Conservation (phyloP, 495 filamentous ascomycete genomes). For the Aspergillus taichungensis region DNA sequence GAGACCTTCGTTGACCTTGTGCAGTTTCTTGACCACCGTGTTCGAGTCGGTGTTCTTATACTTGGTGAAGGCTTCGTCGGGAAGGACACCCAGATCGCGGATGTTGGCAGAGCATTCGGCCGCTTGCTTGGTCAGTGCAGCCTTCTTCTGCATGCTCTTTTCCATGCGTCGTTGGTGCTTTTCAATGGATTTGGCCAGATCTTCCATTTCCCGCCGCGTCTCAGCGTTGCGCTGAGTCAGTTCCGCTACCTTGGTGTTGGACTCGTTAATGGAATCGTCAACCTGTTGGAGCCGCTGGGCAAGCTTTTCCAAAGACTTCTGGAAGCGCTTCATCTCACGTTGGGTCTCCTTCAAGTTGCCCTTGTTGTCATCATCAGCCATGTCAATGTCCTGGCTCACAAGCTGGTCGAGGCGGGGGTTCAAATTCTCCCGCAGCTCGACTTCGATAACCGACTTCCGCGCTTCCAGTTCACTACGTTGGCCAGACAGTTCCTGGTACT, state of each 20-base stretch:
- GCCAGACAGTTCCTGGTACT: slow-evolving; percentile 64
- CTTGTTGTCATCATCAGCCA: slow-evolving; percentile 47
- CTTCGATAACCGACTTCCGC: slow-evolving; percentile 70
- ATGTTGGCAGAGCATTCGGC: slow-evolving; percentile 80
- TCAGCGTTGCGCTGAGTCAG: slow-evolving; percentile 57
- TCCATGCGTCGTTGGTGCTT: slow-evolving; percentile 87
- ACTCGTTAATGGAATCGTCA: slow-evolving; percentile 62
- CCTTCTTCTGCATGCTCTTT: slow-evolving; percentile 80
- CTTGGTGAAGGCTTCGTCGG: slow-evolving; percentile 88
- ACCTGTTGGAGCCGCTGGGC: slow-evolving; percentile 59
- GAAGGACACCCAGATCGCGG: slow-evolving; percentile 83
- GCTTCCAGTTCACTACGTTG: slow-evolving; percentile 71
- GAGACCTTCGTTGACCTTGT: slow-evolving; percentile 86
- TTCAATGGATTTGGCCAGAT: slow-evolving; percentile 72
- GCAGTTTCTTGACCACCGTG: slow-evolving; percentile 70
- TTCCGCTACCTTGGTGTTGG: slow-evolving; percentile 47
- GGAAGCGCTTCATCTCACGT: slow-evolving; percentile 69
- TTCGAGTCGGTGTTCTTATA: slow-evolving; percentile 76
- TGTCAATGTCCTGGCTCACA: slow-evolving; percentile 65
- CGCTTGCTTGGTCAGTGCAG: slow-evolving; percentile 63
- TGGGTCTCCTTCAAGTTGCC: slow-evolving; percentile 71
- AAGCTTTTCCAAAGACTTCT: slow-evolving; percentile 51
- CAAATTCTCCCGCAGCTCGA: slow-evolving; percentile 78
- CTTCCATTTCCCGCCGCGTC: slow-evolving; percentile 59
- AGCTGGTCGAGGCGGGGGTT: slow-evolving; percentile 81